These are phyloP conservation scores for Choiromyces venosus DNA, from an alignment of 495 filamentous ascomycete genomes.

Conservation along the genomic window DNA sequence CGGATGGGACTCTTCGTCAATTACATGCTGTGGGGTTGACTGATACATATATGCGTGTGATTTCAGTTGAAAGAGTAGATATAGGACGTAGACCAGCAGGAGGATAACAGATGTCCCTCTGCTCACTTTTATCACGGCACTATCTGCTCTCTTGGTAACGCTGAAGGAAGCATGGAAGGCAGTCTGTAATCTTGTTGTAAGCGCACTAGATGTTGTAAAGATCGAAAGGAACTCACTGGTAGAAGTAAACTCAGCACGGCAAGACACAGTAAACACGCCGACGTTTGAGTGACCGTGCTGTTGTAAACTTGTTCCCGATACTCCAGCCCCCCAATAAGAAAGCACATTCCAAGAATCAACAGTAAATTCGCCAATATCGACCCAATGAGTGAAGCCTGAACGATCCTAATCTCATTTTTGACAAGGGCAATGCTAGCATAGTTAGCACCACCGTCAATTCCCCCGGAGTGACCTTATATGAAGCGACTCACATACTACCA, in stretches of 20 bases:
- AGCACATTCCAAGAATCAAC: constrained; percentile 85
- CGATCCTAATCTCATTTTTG: constrained; percentile 76
- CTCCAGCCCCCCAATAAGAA: constrained; percentile 76
- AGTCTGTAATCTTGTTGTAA: background rate
- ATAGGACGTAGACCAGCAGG: background rate
- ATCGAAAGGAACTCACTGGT: background rate
- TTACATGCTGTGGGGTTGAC: background rate
- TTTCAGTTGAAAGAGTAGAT: background rate
- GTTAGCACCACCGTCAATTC: background rate
- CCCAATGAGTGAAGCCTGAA: constrained; percentile 80
- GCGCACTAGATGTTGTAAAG: background rate
- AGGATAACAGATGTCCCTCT: background rate
- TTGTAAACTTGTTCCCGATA: constrained; percentile 94
- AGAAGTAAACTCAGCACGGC: background rate
- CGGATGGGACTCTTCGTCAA: background rate
- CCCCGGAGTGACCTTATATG: background rate
- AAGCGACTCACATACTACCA: background rate
- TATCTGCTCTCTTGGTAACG: background rate
- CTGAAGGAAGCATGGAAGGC: background rate
- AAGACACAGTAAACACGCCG: constrained; percentile 50
- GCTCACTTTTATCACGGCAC: background rate
- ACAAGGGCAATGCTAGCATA: background rate
- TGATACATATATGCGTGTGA: background rate
- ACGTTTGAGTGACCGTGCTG: constrained; percentile 91
- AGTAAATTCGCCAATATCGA: constrained; percentile 84